Conservation (phyloP, 1,139 yeast species). For the Blastobotrys aristatus region DNA sequence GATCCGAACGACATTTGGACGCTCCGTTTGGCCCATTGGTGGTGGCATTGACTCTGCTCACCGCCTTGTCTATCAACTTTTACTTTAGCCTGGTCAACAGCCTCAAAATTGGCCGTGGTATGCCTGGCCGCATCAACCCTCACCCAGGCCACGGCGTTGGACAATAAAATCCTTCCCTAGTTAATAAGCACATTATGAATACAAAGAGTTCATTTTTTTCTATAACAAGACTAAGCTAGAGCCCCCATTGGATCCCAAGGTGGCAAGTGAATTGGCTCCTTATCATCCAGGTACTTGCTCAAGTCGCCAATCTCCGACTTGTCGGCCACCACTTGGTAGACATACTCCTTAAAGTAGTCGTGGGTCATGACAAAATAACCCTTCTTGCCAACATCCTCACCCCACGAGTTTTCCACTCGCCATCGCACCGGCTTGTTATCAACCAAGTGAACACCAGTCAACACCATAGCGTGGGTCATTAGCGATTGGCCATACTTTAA, state of each 20-base stretch:
- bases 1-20: conserved; percentile 85
- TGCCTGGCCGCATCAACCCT: conserved; percentile 1
- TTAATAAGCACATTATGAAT: no score
- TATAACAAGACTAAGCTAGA: conserved; percentile 42
- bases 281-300: conserved; percentile 39
- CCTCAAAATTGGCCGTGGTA: conserved; percentile 2
- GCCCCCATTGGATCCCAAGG: conserved; percentile 89
- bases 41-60: conserved; percentile 62
- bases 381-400: conserved; percentile 63
- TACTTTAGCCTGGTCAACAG: conserved; percentile 10
- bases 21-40: conserved; percentile 84
- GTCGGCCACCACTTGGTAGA: conserved; percentile 73
- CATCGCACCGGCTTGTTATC: conserved; percentile 63
- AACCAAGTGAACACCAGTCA: conserved; percentile 64
- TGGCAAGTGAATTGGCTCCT: conserved; percentile 56
- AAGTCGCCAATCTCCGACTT: conserved; percentile 36
- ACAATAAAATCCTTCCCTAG: no score
- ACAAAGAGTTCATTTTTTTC: no score
- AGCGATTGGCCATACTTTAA: conserved; percentile 52
- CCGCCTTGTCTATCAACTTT: conserved; percentile 68
- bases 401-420: conserved; percentile 88
- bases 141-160: not conserved
- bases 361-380: conserved; percentile 81
- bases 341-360: conserved; percentile 75
- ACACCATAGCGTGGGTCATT: conserved; percentile 87